Conservation (phyloP, 106 monocot genomes). For the Agapanthus africanus region DNA sequence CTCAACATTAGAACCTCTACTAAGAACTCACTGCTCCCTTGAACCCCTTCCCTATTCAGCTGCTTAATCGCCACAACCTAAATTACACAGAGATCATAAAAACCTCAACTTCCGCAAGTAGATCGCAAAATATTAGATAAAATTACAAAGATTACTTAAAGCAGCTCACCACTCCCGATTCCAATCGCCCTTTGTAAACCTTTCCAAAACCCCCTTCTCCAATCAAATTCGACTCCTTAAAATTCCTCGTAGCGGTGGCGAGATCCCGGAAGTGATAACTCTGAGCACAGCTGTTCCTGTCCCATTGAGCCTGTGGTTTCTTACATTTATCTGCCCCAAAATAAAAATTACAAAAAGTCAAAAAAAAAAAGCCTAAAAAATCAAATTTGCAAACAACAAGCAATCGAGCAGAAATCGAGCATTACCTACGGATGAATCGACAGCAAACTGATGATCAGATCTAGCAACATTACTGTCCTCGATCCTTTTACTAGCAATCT, state of each 20-base stretch:
- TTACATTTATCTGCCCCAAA: slow-evolving; percentile 18
- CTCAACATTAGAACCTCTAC: slow-evolving; percentile 78
- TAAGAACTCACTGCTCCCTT: slow-evolving; percentile 75
- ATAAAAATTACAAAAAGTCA: not conserved
- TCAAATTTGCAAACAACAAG: not conserved
- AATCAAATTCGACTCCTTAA: slow-evolving; percentile 62
- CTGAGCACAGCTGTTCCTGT: slow-evolving; percentile 30
- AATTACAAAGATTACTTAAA: not conserved
- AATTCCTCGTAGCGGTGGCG: slow-evolving; percentile 60
- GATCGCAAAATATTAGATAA: not conserved
- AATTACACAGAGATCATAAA: not conserved
- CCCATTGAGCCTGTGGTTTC: slow-evolving; percentile 10
- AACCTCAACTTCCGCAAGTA: not conserved
- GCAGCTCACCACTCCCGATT: slow-evolving; percentile 42
- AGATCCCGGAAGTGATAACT: slow-evolving; percentile 74
- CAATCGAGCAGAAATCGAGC: not conserved
- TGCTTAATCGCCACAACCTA: slow-evolving; percentile 80
- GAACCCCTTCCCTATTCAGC: slow-evolving; percentile 58
- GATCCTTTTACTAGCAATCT: slow-evolving; percentile 22
- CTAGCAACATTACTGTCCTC: slow-evolving; percentile 20
- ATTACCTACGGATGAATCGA: slow-evolving; percentile 10
- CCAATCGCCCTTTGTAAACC: slow-evolving; percentile 68
- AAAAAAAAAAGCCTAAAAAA: slow-evolving; percentile 1
- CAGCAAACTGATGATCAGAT: slow-evolving; percentile 4
- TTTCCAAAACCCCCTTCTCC: slow-evolving; percentile 92